Evolutionary conservation across 164 flowering plant genomes (phyloP).

Genomic region (Euptelea pleiosperma): DNA sequence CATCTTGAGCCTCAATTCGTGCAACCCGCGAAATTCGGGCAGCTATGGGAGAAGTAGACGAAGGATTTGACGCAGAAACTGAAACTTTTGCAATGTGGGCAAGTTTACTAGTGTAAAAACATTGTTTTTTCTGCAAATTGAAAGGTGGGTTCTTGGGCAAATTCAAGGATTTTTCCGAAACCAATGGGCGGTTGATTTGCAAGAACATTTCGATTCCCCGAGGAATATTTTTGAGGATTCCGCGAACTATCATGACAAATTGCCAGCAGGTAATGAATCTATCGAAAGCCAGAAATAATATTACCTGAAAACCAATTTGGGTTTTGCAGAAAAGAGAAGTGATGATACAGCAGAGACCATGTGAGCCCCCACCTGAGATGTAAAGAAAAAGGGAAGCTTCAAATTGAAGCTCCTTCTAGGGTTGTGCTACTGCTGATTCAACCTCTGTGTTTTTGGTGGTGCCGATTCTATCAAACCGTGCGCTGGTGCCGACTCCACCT

Average conservation of each 20-base stretch:
- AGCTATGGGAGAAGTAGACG: conserved; percentile 1
- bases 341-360: too few species aligned
- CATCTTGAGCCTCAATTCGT: conserved; percentile 42
- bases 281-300: too few species aligned
- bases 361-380: too few species aligned
- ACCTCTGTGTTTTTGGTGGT: too few species aligned
- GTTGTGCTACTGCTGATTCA: too few species aligned
- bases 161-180: neutral
- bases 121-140: conserved; percentile 14
- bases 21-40: conserved; percentile 33
- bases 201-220: neutral
- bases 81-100: neutral
- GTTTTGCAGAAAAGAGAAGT: too few species aligned
- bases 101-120: conserved; percentile 24
- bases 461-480: too few species aligned
- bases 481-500: too few species aligned
- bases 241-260: neutral
- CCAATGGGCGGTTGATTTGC: neutral
- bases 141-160: conserved; percentile 4
- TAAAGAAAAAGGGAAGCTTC: too few species aligned
- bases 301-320: conserved; percentile 14
- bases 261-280: too few species aligned
- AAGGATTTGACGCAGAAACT: conserved; percentile 9
- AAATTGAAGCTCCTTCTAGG: too few species aligned
- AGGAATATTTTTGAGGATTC: neutral